phyloP scores from a whole-genome alignment of 768 basidiomycete species.

The Tulasnella sp. region DNA sequence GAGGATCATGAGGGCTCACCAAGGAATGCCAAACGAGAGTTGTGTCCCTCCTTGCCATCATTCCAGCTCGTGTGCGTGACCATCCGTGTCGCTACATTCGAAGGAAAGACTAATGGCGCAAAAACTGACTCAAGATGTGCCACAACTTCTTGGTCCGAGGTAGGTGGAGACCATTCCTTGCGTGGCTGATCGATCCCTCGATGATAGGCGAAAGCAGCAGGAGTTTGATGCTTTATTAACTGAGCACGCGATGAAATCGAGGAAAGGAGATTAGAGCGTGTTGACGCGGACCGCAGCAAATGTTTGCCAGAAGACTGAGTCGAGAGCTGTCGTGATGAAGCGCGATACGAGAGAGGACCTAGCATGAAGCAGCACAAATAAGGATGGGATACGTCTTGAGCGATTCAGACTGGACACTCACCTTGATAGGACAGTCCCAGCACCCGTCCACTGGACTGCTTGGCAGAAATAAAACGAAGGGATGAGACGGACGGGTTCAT shows the following conservation, averaged over 20 bases:
- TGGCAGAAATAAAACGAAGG: no score
- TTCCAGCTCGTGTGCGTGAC: conserved; percentile 69
- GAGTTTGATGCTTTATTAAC: background rate
- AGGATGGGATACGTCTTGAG: no score
- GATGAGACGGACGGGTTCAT: no score
- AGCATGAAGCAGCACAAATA: background rate
- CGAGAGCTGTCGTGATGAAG: background rate
- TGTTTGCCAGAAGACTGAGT: background rate
- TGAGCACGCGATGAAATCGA: conserved; percentile 1
- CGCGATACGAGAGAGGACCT: background rate
- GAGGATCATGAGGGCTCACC: conserved; percentile 34
- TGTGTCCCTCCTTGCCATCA: conserved; percentile 52
- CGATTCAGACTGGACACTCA: no score
- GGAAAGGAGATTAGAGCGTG: background rate
- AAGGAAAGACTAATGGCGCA: conserved; percentile 51
- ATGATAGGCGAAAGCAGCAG: background rate
- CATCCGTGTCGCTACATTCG: conserved; percentile 55
- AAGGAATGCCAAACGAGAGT: conserved; percentile 56
- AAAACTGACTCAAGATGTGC: conserved; percentile 34
- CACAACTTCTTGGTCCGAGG: conserved; percentile 28
- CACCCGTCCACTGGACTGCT: no score
- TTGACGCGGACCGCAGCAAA: background rate
- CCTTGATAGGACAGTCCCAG: no score
- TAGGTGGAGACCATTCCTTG: conserved; percentile 5
- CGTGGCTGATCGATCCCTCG: conserved; percentile 5